Percentiles rank a stretch among this genome's conserved stretches.
Conservation (phyloP, 2,329 filamentous ascomycete genomes). For the Gyromitra esculenta region DNA sequence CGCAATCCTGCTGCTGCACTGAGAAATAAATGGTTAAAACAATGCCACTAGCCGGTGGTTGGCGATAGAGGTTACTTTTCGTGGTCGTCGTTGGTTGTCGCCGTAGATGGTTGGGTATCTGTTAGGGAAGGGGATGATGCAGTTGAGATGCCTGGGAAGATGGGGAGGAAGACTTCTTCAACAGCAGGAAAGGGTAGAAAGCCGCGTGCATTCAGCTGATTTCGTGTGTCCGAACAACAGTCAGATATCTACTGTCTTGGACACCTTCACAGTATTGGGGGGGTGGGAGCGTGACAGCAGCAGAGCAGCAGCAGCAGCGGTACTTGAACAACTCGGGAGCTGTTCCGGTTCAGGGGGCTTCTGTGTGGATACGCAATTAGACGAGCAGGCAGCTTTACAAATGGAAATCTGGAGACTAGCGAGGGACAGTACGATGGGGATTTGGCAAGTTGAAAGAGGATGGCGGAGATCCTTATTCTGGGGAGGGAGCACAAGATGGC, state of each 20-base stretch:
- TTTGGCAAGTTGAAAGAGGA: slow-evolving; percentile 43
- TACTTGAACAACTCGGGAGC: slow-evolving; percentile 46
- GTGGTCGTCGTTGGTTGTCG: slow-evolving; percentile 24
- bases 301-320: slow-evolving; percentile 39
- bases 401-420: slow-evolving; percentile 28
- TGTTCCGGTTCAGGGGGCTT: slow-evolving; percentile 49
- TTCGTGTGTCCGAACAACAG: slow-evolving; percentile 46
- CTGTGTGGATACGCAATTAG: slow-evolving; percentile 52
- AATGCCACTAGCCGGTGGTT: slow-evolving; percentile 49
- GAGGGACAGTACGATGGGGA: slow-evolving; percentile 32
- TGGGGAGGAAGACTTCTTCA: slow-evolving; percentile 47
- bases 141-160: slow-evolving; percentile 43
- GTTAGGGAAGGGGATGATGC: slow-evolving; percentile 47
- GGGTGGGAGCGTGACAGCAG: slow-evolving; percentile 32
- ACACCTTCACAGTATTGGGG: slow-evolving; percentile 15
- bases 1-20: slow-evolving; percentile 40
- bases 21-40: slow-evolving; percentile 27
- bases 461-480: slow-evolving; percentile 48
- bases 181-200: slow-evolving; percentile 39
- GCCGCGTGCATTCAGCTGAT: slow-evolving; percentile 53
- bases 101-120: slow-evolving; percentile 30
- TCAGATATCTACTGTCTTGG: slow-evolving; percentile 49
- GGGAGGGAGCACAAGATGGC: slow-evolving; percentile 45
- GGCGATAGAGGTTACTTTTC: slow-evolving; percentile 25
- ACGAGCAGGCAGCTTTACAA: slow-evolving; percentile 45